A percentile compares a stretch with the other conserved stretches of the same genome.
These are phyloP conservation scores for Orbilia blumenaviensis DNA, from an alignment of 2,329 filamentous ascomycete species.

Conservation along the genomic window DNA sequence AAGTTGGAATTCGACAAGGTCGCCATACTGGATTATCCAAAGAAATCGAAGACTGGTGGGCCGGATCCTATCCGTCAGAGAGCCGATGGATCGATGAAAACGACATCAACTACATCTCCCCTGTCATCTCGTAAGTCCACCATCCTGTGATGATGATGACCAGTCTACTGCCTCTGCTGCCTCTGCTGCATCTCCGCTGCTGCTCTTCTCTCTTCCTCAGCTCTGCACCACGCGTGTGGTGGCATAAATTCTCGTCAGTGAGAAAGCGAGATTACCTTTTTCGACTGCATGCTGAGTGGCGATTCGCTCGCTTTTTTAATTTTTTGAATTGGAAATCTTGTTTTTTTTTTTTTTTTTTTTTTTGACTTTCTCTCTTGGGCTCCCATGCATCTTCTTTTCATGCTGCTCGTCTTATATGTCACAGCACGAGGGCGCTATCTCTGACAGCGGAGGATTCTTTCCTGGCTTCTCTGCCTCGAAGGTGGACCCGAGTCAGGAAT, in stretches of 20 bases:
- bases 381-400: constrained; percentile 23
- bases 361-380: background rate
- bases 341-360: constrained; percentile 26
- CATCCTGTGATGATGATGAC: constrained; percentile 31
- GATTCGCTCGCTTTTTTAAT: constrained; percentile 50
- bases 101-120: constrained; percentile 36
- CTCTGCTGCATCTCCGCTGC: constrained; percentile 13
- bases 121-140: constrained; percentile 45
- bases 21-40: constrained; percentile 54
- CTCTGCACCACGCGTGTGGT: constrained; percentile 15
- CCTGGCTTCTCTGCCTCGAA: constrained; percentile 7
- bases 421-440: constrained; percentile 45
- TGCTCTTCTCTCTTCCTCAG: constrained; percentile 17
- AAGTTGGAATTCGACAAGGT: constrained; percentile 22
- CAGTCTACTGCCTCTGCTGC: constrained; percentile 4
- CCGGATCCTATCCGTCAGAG: constrained; percentile 53
- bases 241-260: constrained; percentile 23
- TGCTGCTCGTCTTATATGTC: constrained; percentile 28
- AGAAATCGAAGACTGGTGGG: constrained; percentile 49
- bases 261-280: constrained; percentile 41
- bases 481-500: constrained; percentile 50
- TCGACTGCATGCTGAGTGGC: constrained; percentile 44
- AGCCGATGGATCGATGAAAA: constrained; percentile 53
- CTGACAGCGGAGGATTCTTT: constrained; percentile 37
- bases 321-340: constrained; percentile 50